phyloP scores from a whole-genome alignment of 148 eudicot species.

The Fallopia convolvulus region DNA sequence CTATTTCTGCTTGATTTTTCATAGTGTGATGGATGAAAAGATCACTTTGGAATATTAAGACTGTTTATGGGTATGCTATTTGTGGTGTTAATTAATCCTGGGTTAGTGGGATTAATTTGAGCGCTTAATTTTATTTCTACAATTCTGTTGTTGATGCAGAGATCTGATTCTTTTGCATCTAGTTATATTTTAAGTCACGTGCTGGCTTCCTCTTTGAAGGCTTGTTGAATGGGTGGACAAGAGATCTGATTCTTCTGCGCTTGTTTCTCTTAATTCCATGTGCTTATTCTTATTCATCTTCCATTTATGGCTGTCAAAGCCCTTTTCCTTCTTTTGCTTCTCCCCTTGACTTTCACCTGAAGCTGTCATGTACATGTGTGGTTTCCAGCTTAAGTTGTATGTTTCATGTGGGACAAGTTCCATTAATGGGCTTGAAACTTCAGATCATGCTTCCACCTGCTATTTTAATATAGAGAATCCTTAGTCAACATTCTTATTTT shows the following conservation, averaged over 20 bases:
- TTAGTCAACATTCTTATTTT: neutral
- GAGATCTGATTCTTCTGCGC: constrained; percentile 1
- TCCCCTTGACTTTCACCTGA: constrained; percentile 17
- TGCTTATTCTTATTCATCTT: neutral
- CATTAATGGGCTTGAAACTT: neutral
- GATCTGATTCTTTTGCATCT: neutral
- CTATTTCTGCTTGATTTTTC: neutral
- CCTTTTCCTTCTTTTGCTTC: neutral
- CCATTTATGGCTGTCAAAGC: neutral
- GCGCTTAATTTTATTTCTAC: neutral
- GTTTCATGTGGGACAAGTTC: neutral
- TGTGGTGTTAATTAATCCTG: neutral
- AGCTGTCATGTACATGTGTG: constrained; percentile 26
- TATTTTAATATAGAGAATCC: neutral
- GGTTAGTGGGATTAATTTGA: neutral
- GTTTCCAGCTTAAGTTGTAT: neutral
- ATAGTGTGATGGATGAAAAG: neutral
- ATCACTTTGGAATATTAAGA: neutral
- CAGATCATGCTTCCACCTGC: neutral
- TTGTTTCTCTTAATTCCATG: neutral
- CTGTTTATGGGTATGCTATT: neutral
- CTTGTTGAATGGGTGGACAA: neutral
- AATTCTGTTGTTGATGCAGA: neutral
- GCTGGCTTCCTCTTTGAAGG: neutral
- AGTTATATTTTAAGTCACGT: neutral